Base-by-base conservation (phyloP, 2,329 filamentous ascomycete species). In the Hymenoscyphus albidus region DNA sequence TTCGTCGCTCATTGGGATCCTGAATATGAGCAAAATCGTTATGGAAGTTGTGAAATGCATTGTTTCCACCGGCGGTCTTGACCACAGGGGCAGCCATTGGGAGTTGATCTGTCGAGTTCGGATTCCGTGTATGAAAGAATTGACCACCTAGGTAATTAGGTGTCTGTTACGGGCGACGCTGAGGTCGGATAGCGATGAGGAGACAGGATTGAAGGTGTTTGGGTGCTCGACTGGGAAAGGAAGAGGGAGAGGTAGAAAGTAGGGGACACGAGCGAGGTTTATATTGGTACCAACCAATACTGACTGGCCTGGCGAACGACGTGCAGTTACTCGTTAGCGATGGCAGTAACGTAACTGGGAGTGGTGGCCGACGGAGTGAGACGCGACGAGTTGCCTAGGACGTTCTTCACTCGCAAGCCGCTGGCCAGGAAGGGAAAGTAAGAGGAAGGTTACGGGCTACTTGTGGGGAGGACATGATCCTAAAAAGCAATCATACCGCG, bases 11-110 rank as follows among this genome's bases (percentile, higher is more conserved):
- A 70, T 92, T 92, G 66, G 89, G 85, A 75, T 94, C 67, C 5
- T 55, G 18, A 48, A 70, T 68, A 38, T 71, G 84, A 60, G 82
- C 82, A 68, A 89, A 91, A 76, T 91, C 87, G 74, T 91, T 91
- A 80, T 92, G 83, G 78, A 88, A 92, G 80, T 92, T 92, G 80
- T 89, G 87, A 79, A 89, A 91, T 66, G 88, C 88, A 66, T 82
- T 82, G 73, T 91, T 90, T 70, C 88, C 88, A 65, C 88, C 88
- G 1, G 48, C n/a, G 10, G 48, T 54, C 9, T 54, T 54, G 48
- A 54, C 48, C 48, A 27, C 48, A 27, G 48, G 48, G 12, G 48
- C 48, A n/a, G 48, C 48, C 48, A 54, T 54, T 54, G 18, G 13
- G 1, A 44, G 13, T 27, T 27, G 22, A 18, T 13, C 27, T 44